A percentile compares a stretch with the other conserved stretches of the same genome.
Evolutionary conservation across 2,329 filamentous ascomycete genomes (phyloP).

Genomic region (Colletotrichum simmondsii): DNA sequence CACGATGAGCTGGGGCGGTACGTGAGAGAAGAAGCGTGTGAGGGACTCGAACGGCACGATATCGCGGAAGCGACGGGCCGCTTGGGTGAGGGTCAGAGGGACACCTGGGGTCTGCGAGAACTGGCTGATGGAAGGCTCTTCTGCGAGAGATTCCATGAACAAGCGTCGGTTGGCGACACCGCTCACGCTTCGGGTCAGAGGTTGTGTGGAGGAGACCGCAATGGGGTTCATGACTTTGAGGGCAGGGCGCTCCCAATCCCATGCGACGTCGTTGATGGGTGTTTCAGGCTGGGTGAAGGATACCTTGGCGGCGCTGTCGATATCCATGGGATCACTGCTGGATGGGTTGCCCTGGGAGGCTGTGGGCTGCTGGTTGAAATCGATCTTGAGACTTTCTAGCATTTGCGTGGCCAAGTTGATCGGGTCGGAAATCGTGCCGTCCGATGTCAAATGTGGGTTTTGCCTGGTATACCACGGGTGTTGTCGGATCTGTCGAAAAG

Average conservation of each 20-base stretch:
- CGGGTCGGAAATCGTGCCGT: slow-evolving; percentile 82
- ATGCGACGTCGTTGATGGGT: slow-evolving; percentile 77
- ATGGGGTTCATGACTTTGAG: slow-evolving; percentile 61
- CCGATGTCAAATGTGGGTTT: slow-evolving; percentile 79
- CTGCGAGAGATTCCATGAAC: slow-evolving; percentile 74
- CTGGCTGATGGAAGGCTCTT: slow-evolving; percentile 88
- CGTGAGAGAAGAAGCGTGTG: slow-evolving; percentile 90
- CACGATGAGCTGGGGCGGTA: slow-evolving; percentile 79
- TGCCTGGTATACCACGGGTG: slow-evolving; percentile 94
- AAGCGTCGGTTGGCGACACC: slow-evolving; percentile 45
- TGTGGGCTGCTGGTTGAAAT: slow-evolving; percentile 78
- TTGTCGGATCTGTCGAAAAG: slow-evolving; percentile 85
- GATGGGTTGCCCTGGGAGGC: slow-evolving; percentile 51
- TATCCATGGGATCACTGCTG: slow-evolving; percentile 72
- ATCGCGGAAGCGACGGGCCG: slow-evolving; percentile 87
- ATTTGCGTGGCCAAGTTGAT: slow-evolving; percentile 92
- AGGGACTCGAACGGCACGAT: slow-evolving; percentile 89
- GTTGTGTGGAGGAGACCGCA: slow-evolving; percentile 62
- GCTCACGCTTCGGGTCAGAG: slow-evolving; percentile 48
- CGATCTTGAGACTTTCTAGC: slow-evolving; percentile 90
- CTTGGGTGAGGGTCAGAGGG: slow-evolving; percentile 87
- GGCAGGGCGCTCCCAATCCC: slow-evolving; percentile 87
- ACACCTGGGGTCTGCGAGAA: slow-evolving; percentile 84
- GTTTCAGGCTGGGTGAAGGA: slow-evolving; percentile 89
- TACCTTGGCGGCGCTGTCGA: slow-evolving; percentile 69